Conservation (phyloP, 2,329 filamentous ascomycete genomes). For the Colletotrichum camelliae region DNA sequence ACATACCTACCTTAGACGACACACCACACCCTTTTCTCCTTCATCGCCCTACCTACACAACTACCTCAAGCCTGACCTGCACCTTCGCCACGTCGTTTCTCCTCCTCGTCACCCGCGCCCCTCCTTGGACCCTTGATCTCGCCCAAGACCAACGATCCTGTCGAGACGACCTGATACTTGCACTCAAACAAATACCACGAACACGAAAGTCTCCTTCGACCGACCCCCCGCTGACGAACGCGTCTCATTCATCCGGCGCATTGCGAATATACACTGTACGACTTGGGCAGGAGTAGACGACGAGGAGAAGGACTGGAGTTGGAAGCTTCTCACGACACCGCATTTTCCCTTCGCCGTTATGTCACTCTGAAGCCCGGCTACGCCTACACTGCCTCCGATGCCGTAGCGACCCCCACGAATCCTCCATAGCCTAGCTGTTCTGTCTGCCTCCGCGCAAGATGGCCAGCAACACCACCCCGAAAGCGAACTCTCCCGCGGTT, state of each 20-base stretch:
- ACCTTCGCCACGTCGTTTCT: conserved; percentile 12
- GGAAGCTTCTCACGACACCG: not conserved
- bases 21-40: conserved; percentile 1
- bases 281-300: not conserved
- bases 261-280: not conserved
- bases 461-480: conserved; percentile 35
- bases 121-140: not conserved
- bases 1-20: not conserved
- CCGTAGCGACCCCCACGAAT: not conserved
- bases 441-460: conserved; percentile 23
- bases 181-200: not conserved
- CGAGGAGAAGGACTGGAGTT: not conserved
- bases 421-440: not conserved
- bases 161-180: not conserved
- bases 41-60: not conserved
- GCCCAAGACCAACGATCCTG: not conserved
- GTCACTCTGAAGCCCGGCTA: conserved; percentile 3
- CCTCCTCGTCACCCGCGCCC: not conserved
- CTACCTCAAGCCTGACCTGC: not conserved
- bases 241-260: not conserved
- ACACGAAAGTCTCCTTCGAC: not conserved
- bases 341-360: not conserved
- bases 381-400: not conserved
- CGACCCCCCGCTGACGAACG: not conserved
- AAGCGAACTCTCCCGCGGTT: conserved; percentile 32